Evolutionary conservation across 129 eudicot species (phyloP).

Genomic region (Glebionis coronaria): DNA sequence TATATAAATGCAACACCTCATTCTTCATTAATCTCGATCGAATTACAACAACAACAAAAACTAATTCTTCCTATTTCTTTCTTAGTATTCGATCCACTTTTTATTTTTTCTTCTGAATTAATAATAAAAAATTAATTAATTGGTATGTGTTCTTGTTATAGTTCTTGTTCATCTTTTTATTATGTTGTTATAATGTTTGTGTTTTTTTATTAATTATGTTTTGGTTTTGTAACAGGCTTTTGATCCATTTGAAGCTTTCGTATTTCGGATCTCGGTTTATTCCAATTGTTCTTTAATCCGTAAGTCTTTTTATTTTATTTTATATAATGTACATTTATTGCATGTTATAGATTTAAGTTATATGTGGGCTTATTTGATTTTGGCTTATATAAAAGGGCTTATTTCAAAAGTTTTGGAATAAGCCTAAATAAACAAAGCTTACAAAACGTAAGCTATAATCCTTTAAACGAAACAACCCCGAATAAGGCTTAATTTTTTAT

Average conservation of each 20-base stretch:
- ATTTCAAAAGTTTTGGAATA: too few relatives aligned
- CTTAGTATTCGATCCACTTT: background rate
- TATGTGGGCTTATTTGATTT: too few relatives aligned
- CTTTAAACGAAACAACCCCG: too few relatives aligned
- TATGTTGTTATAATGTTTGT: background rate
- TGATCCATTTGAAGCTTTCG: slow-evolving; percentile 39
- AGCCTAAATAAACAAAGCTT: too few relatives aligned
- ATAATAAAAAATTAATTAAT: background rate
- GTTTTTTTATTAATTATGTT: background rate
- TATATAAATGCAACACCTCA: slow-evolving; percentile 24
- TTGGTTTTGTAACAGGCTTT: slow-evolving; percentile 23
- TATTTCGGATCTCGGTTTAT: slow-evolving; percentile 29
- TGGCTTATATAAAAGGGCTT: too few relatives aligned
- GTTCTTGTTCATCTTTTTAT: too few relatives aligned
- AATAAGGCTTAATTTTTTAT: too few relatives aligned
- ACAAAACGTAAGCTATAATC: too few relatives aligned
- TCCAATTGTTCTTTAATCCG: slow-evolving; percentile 27
- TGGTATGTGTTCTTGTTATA: background rate
- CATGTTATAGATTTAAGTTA: too few relatives aligned
- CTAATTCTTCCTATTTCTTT: too few relatives aligned
- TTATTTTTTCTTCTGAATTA: background rate
- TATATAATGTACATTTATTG: background rate
- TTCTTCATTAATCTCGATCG: slow-evolving; percentile 27
- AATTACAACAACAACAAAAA: slow-evolving; percentile 16
- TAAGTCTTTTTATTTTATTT: background rate